phyloP scores from a whole-genome alignment of 2,329 filamentous ascomycete species.

The Colletotrichum navitas region DNA sequence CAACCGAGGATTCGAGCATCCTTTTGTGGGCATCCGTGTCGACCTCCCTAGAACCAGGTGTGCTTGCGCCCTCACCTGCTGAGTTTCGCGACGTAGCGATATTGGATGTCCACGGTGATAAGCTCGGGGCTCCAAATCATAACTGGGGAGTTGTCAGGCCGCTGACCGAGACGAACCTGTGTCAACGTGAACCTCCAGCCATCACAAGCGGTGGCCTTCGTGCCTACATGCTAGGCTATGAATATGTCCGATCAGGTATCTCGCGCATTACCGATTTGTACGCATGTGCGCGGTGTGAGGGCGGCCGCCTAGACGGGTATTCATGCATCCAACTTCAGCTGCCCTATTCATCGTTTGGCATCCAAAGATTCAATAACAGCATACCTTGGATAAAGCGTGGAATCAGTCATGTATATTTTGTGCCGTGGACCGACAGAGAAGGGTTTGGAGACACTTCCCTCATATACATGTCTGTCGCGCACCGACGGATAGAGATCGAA shows the following conservation, averaged over 20 bases:
- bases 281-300: not conserved
- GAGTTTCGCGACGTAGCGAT: not conserved
- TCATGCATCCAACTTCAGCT: not conserved
- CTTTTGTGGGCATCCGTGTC: conserved; percentile 15
- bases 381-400: not conserved
- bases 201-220: conserved; percentile 12
- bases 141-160: not conserved
- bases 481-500: not conserved
- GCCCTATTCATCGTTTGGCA: no score
- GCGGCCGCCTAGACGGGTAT: not conserved
- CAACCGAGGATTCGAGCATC: conserved; percentile 25
- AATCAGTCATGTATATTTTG: not conserved
- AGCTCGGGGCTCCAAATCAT: not conserved
- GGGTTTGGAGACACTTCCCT: not conserved
- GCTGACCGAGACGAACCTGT: not conserved
- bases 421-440: not conserved
- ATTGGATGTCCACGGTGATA: not conserved
- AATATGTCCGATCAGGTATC: not conserved
- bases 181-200: not conserved
- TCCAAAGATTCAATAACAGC: not conserved
- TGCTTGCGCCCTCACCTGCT: not conserved
- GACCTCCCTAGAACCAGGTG: not conserved
- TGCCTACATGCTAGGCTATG: not conserved
- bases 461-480: not conserved
- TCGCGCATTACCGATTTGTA: not conserved